Percentiles rank a stretch among this genome's conserved stretches.
phyloP scores from a whole-genome alignment of 306 rosid genomes.

The Quercus ilex region DNA sequence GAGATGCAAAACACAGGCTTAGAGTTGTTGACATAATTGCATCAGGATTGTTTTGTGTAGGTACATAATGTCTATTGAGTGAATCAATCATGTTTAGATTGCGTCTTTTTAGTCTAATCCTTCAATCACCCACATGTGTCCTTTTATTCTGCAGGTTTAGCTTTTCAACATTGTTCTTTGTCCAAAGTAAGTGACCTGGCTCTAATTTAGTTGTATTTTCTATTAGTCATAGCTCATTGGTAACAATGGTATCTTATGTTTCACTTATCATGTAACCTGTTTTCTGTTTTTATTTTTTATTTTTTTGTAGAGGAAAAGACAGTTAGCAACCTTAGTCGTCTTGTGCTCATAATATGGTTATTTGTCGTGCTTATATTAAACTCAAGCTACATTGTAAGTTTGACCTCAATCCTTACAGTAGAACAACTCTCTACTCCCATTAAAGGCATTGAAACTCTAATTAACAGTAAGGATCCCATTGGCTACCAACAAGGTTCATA shows the following conservation, averaged over 20 bases:
- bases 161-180: constrained; percentile 66
- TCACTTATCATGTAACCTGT: constrained; percentile 6
- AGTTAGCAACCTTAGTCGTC: constrained; percentile 74
- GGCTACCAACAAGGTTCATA: constrained; percentile 77
- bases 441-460: constrained; percentile 70
- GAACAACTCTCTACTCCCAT: constrained; percentile 71
- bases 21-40: background rate
- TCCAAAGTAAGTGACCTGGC: constrained; percentile 62
- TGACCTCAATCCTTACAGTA: constrained; percentile 95
- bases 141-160: constrained; percentile 44
- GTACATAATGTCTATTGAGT: background rate
- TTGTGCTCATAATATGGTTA: constrained; percentile 78
- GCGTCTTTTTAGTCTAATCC: background rate
- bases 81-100: background rate
- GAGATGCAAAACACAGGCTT: too few relatives aligned
- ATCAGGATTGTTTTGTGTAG: background rate
- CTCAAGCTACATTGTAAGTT: constrained; percentile 92
- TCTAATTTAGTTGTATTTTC: background rate
- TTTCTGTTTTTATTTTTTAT: background rate
- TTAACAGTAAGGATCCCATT: constrained; percentile 51
- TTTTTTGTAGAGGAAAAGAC: constrained; percentile 64
- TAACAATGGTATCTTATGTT: constrained; percentile 10
- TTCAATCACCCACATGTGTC: background rate
- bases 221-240: background rate
- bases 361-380: constrained; percentile 86